Base-by-base conservation (phyloP, 1,139 yeast genomes). In the Kodamaea sp. region DNA sequence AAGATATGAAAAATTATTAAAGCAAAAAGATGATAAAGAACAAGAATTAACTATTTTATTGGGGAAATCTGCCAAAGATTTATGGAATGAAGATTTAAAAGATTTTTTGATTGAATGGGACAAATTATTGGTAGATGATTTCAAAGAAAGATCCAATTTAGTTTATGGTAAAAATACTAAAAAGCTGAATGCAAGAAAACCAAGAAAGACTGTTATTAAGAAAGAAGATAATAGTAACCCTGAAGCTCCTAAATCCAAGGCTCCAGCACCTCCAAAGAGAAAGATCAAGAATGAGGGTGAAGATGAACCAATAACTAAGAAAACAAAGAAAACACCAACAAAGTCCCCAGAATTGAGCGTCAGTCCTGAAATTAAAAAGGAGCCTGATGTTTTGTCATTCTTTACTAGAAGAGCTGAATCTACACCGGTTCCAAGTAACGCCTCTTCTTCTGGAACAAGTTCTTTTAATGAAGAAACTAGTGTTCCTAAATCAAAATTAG, bases 21-120 rank as follows among this genome's bases (percentile, higher is more conserved):
- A 73, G 38, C 95, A 89, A 58, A 75, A 80, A 47, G 87, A 79
- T 38, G 80, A 67, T 26, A 84, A 83, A 56, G 94, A 89, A 57
- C 68, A 63, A 8, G 95, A 88, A 55, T 73, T 92, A 51, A 83
- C 80, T 36, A 60, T 58, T 2, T 70, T 92, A 48, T 72, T 90
- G 50, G 75, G 75, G 41, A 71, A 80, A 54, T 70, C 86, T 5
- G 92, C 97, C 22, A 88, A 87, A 58, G 97, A 89, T 60, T 68
- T 92, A 45, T 92, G 98, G 98, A 75, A 68, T 44, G 73, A 62
- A 33, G 98, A 92, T 59, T 70, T 92, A 52, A 95, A 88, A 44
- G 81, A 64, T 1, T 92, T 92, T 58, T 56, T 78, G 47, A 67
- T 50, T 5, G 76, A 74, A 8, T 92, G 94, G 84, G 75, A 81